Percentiles rank a stretch among this genome's conserved stretches.
Evolutionary conservation across 768 basidiomycete genomes (phyloP).

Genomic region (Agaricus subrufescens): DNA sequence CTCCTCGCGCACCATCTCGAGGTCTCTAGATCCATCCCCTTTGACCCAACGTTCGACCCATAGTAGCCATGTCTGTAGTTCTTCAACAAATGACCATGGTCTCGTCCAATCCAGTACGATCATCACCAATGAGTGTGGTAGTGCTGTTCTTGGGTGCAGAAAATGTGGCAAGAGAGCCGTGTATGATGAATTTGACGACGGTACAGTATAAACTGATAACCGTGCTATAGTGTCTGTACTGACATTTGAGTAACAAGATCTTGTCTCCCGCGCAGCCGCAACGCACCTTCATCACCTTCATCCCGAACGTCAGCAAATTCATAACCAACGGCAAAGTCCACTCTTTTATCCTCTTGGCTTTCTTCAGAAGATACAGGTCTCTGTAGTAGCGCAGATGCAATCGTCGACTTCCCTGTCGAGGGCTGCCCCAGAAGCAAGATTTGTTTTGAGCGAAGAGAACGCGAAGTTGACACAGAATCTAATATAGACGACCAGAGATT

Average conservation of each 20-base stretch:
- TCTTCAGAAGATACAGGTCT: constrained; percentile 51
- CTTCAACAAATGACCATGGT: constrained; percentile 87
- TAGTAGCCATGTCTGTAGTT: constrained; percentile 77
- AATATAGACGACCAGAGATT: constrained; percentile 94
- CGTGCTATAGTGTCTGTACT: constrained; percentile 78
- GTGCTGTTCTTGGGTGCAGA: constrained; percentile 60
- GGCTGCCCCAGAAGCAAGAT: constrained; percentile 81
- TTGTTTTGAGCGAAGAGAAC: constrained; percentile 83
- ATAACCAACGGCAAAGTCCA: constrained; percentile 87
- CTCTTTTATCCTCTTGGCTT: constrained; percentile 51
- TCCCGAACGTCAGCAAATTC: constrained; percentile 89
- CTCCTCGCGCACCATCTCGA: constrained; percentile 75
- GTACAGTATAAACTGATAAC: constrained; percentile 87
- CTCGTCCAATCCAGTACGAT: constrained; percentile 94
- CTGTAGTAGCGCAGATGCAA: constrained; percentile 69
- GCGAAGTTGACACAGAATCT: constrained; percentile 76
- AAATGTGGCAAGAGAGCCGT: constrained; percentile 73
- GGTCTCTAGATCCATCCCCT: constrained; percentile 63
- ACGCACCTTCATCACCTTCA: constrained; percentile 89
- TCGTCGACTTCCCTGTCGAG: constrained; percentile 70
- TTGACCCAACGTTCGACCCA: constrained; percentile 85
- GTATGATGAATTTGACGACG: constrained; percentile 70
- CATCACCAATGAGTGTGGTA: constrained; percentile 72
- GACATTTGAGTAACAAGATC: constrained; percentile 5
- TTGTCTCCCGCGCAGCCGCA: not conserved